Conservation (phyloP, 768 basidiomycete genomes). For the Strobilomyces dryophilus region DNA sequence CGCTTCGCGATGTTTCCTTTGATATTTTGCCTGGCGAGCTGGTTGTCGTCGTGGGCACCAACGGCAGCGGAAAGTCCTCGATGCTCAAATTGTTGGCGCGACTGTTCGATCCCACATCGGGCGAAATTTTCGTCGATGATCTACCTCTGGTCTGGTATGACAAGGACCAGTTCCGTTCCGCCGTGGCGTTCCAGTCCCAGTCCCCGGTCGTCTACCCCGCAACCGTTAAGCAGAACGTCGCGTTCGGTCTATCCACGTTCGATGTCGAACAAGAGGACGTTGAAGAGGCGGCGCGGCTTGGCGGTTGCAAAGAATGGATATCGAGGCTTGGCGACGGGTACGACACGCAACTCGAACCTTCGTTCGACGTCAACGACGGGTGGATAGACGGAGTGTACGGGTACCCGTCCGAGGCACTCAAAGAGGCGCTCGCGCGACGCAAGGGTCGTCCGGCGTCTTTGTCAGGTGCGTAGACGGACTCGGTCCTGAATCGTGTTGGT, state of each 20-base stretch:
- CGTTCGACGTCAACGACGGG: slow-evolving; percentile 14
- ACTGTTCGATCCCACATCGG: slow-evolving; percentile 43
- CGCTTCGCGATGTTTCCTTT: slow-evolving; percentile 24
- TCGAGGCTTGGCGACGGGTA: slow-evolving; percentile 29
- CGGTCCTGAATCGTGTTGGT: not conserved
- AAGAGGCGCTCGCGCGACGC: slow-evolving; percentile 19
- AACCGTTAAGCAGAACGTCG: slow-evolving; percentile 42
- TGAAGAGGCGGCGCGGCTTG: slow-evolving; percentile 30
- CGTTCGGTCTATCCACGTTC: slow-evolving; percentile 24
- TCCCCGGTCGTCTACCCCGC: slow-evolving; percentile 47
- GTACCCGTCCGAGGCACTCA: slow-evolving; percentile 18
- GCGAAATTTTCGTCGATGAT: slow-evolving; percentile 43
- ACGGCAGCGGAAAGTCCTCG: slow-evolving; percentile 28
- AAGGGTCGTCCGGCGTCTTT: slow-evolving; percentile 21
- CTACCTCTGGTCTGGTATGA: slow-evolving; percentile 36
- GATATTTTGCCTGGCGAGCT: slow-evolving; percentile 28
- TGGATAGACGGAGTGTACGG: slow-evolving; percentile 21
- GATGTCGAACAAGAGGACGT: slow-evolving; percentile 18
- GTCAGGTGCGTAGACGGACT: slow-evolving; percentile 13
- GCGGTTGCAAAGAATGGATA: slow-evolving; percentile 31
- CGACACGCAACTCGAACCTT: slow-evolving; percentile 30
- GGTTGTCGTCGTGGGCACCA: slow-evolving; percentile 30
- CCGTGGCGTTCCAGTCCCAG: slow-evolving; percentile 48
- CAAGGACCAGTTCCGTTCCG: slow-evolving; percentile 36
- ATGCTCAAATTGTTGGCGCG: slow-evolving; percentile 48